These are phyloP conservation scores for Penicillium steckii DNA, from an alignment of 495 filamentous ascomycete species.

Conservation along the genomic window DNA sequence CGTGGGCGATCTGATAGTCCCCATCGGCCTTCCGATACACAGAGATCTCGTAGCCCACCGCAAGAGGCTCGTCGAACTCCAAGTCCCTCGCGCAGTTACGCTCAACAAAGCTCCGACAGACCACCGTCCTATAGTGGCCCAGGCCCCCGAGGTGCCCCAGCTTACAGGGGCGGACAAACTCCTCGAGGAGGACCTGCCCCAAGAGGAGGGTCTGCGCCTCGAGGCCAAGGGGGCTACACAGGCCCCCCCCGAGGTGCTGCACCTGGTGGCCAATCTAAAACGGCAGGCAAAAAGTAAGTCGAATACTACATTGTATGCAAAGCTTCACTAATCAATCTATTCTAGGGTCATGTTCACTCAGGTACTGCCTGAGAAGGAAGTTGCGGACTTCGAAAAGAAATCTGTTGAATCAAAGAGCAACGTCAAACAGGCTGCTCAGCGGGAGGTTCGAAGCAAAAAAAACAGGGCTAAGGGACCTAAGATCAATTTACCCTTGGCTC, in stretches of 20 bases:
- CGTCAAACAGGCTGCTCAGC: not conserved
- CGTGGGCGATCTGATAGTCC: too few relatives aligned
- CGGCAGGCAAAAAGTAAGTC: not conserved
- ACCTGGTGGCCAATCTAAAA: not conserved
- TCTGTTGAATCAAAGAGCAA: not conserved
- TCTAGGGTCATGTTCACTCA: not conserved
- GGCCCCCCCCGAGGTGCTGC: not conserved
- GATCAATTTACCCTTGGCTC: not conserved
- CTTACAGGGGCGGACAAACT: too few relatives aligned
- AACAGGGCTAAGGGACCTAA: not conserved
- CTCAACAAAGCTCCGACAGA: too few relatives aligned
- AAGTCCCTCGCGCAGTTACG: too few relatives aligned
- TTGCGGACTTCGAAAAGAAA: not conserved
- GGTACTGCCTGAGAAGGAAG: not conserved
- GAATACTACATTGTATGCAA: not conserved
- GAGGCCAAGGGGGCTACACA: too few relatives aligned
- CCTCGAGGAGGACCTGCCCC: too few relatives aligned
- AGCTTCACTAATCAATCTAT: not conserved
- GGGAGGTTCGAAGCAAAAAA: constrained; percentile 6
- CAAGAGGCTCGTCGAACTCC: too few relatives aligned
- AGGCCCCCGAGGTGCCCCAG: too few relatives aligned
- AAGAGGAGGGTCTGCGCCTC: too few relatives aligned
- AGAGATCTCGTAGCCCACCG: too few relatives aligned
- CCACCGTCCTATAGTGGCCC: too few relatives aligned
- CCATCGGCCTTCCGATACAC: too few relatives aligned